phyloP scores from a whole-genome alignment of 306 rosid species.

The Malus asiatica region DNA sequence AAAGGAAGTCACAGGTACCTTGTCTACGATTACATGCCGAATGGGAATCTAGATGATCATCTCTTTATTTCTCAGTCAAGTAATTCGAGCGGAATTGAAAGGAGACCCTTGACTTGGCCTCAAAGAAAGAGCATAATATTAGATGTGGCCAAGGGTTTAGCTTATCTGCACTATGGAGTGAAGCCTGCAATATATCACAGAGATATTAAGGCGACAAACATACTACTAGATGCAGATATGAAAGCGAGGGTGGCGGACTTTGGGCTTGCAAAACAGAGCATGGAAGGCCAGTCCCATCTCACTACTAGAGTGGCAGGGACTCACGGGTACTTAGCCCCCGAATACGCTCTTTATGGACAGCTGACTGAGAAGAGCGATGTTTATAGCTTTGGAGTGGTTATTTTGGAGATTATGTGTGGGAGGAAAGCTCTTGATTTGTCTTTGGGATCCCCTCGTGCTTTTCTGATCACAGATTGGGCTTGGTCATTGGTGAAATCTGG shows the following conservation, averaged over 20 bases:
- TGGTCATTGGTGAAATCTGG: conserved; percentile 86
- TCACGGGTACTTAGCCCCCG: conserved; percentile 93
- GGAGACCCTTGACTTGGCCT: conserved; percentile 76
- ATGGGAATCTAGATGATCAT: conserved; percentile 79
- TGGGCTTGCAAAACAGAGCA: conserved; percentile 84
- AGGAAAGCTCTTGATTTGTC: conserved; percentile 85
- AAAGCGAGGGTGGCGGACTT: conserved; percentile 93
- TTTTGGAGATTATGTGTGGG: conserved; percentile 96
- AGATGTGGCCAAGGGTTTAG: conserved; percentile 92
- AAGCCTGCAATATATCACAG: conserved; percentile 87
- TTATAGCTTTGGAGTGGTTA: conserved; percentile 94
- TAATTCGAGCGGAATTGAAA: conserved; percentile 20
- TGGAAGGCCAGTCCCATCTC: conserved; percentile 96
- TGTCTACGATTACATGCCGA: conserved; percentile 90
- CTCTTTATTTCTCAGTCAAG: conserved; percentile 31
- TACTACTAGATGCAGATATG: conserved; percentile 77
- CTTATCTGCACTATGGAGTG: conserved; percentile 87
- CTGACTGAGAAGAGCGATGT: conserved; percentile 97
- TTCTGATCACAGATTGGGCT: conserved; percentile 94
- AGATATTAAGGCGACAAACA: conserved; percentile 91
- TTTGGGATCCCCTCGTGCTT: conserved; percentile 50
- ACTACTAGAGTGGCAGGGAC: conserved; percentile 98
- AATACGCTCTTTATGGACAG: conserved; percentile 92
- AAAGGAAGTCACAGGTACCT: conserved; percentile 62
- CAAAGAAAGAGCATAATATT: conserved; percentile 73